Evolutionary conservation across 2,329 filamentous ascomycete species (phyloP).

Genomic region (Escovopsis sp.): DNA sequence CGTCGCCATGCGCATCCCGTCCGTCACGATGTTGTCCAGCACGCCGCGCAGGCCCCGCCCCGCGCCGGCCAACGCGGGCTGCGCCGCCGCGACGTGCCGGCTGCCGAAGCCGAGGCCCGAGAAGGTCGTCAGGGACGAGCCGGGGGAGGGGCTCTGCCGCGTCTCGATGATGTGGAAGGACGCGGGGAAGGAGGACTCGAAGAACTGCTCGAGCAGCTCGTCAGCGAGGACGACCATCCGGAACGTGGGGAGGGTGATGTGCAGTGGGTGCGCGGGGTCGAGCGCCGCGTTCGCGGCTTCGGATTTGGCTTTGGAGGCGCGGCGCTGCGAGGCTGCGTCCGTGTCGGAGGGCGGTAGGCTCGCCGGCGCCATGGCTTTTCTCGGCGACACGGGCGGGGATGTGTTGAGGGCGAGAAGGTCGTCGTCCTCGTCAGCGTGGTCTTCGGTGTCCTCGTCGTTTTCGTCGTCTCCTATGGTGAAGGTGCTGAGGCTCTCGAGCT

Average conservation of each 20-base stretch:
- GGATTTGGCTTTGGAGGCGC: constrained; percentile 47
- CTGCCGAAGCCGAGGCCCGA: constrained; percentile 49
- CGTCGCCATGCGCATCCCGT: constrained; percentile 88
- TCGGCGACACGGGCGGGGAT: constrained; percentile 27
- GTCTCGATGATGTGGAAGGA: constrained; percentile 78
- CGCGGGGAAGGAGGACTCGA: constrained; percentile 85
- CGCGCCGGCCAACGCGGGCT: constrained; percentile 27
- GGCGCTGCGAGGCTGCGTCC: constrained; percentile 11
- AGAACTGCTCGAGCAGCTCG: constrained; percentile 90
- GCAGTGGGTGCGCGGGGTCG: constrained; percentile 80
- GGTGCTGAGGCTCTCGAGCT: constrained; percentile 27
- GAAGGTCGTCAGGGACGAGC: constrained; percentile 70
- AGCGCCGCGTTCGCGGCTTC: constrained; percentile 78
- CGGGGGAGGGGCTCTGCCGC: constrained; percentile 19
- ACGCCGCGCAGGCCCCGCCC: constrained; percentile 76
- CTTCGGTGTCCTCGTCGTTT: constrained; percentile 28
- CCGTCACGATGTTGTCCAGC: constrained; percentile 91
- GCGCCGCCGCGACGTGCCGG: constrained; percentile 22
- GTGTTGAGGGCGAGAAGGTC: constrained; percentile 47
- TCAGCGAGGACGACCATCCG: constrained; percentile 97
- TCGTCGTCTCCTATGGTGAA: constrained; percentile 67
- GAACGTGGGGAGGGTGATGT: constrained; percentile 95
- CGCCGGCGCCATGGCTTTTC: constrained; percentile 25
- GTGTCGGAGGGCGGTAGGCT: constrained; percentile 18
- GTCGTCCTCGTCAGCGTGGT: constrained; percentile 18